Conservation (phyloP, 345 rosid genomes). For the Eutrema heterophyllum region DNA sequence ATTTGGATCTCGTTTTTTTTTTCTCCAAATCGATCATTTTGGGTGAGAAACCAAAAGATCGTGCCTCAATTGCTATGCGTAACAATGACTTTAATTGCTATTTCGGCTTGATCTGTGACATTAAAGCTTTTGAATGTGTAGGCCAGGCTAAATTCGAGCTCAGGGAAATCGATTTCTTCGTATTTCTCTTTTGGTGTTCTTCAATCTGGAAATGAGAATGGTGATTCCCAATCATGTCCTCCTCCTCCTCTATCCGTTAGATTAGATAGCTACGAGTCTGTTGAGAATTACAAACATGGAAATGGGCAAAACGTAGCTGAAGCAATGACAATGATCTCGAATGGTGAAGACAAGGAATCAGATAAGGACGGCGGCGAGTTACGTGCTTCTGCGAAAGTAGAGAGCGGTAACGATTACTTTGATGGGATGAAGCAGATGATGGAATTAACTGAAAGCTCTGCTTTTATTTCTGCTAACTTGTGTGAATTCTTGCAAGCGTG, state of each 20-base stretch:
- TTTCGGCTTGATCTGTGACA: not conserved
- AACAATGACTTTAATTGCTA: not conserved
- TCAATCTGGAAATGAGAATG: slow-evolving; percentile 37
- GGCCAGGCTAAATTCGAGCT: slow-evolving; percentile 48
- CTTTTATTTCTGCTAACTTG: slow-evolving; percentile 57
- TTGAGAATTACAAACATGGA: slow-evolving; percentile 18
- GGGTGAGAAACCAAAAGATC: not conserved
- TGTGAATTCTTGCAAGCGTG: slow-evolving; percentile 67
- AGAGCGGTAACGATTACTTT: slow-evolving; percentile 38
- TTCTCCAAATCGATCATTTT: not conserved
- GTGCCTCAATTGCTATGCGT: too few relatives aligned
- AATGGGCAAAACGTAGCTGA: slow-evolving; percentile 5
- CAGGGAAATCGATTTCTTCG: slow-evolving; percentile 44
- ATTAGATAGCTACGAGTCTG: slow-evolving; percentile 37
- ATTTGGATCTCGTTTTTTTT: slow-evolving; percentile 13
- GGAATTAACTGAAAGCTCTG: slow-evolving; percentile 52
- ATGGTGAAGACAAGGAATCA: slow-evolving; percentile 2
- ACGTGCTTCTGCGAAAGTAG: slow-evolving; percentile 32
- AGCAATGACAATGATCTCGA: not conserved
- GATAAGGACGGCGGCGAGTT: not conserved
- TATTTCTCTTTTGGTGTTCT: slow-evolving; percentile 47
- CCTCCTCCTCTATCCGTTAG: slow-evolving; percentile 49
- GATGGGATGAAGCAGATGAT: slow-evolving; percentile 39
- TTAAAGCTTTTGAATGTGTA: slow-evolving; percentile 43
- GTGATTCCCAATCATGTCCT: slow-evolving; percentile 33